Evolutionary conservation across 805 yeast species (phyloP).

Genomic region (Pichia paraexigua): DNA sequence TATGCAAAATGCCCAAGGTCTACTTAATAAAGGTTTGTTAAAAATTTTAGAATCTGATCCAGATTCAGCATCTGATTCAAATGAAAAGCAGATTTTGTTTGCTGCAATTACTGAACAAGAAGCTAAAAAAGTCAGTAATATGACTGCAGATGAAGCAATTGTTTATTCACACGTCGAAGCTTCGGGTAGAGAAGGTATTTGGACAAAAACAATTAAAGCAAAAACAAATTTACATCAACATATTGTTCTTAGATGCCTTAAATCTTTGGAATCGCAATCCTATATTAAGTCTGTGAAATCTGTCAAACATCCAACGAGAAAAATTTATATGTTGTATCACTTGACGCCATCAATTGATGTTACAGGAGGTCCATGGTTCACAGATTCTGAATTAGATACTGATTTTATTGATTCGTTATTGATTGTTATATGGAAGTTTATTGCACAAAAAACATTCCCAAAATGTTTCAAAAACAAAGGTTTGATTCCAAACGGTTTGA

Average conservation of each 20-base stretch:
- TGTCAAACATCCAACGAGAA: slow-evolving; percentile 86
- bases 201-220: slow-evolving; percentile 89
- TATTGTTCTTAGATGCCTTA: slow-evolving; percentile 77
- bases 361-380: slow-evolving; percentile 99
- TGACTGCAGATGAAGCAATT: slow-evolving; percentile 84
- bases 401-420: slow-evolving; percentile 83
- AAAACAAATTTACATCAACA: slow-evolving; percentile 87
- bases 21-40: slow-evolving; percentile 44
- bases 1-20: slow-evolving; percentile 37
- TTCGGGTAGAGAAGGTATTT: slow-evolving; percentile 89
- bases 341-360: slow-evolving; percentile 92
- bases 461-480: slow-evolving; percentile 45
- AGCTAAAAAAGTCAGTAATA: slow-evolving; percentile 66
- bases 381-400: slow-evolving; percentile 88
- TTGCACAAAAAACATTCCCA: slow-evolving; percentile 71
- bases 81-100: slow-evolving; percentile 46
- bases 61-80: slow-evolving; percentile 14
- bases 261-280: slow-evolving; percentile 69
- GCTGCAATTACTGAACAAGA: slow-evolving; percentile 67
- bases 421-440: slow-evolving; percentile 81
- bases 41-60: slow-evolving; percentile 58
- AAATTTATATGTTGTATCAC: slow-evolving; percentile 90
- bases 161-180: slow-evolving; percentile 89
- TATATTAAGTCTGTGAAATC: slow-evolving; percentile 84
- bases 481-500: slow-evolving; percentile 14